Evolutionary conservation across 768 basidiomycete genomes (phyloP).

Genomic region (Tubosaeta sp.): DNA sequence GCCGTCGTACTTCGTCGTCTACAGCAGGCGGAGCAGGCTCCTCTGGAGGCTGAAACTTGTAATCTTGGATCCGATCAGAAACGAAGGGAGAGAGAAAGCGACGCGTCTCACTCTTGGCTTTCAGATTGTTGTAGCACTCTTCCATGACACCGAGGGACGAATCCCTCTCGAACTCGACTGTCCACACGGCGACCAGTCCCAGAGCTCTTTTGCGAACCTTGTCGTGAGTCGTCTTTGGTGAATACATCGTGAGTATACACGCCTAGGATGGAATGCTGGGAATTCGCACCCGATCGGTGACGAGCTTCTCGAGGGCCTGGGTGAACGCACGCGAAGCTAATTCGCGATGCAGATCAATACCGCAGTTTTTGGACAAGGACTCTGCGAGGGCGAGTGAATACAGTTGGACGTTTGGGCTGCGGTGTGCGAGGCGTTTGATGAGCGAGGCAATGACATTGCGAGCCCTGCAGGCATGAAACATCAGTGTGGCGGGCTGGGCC

Average conservation of each 20-base stretch:
- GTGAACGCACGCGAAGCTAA: slow-evolving; percentile 90
- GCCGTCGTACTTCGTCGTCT: slow-evolving; percentile 75
- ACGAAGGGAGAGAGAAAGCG: not conserved
- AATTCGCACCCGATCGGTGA: slow-evolving; percentile 75
- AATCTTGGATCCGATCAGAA: slow-evolving; percentile 43
- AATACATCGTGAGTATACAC: slow-evolving; percentile 12
- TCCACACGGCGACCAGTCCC: slow-evolving; percentile 75
- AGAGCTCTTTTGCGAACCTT: slow-evolving; percentile 80
- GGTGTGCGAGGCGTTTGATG: slow-evolving; percentile 87
- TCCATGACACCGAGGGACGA: slow-evolving; percentile 83
- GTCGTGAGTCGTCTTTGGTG: slow-evolving; percentile 76
- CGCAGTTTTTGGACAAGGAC: slow-evolving; percentile 88
- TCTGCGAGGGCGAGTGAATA: slow-evolving; percentile 88
- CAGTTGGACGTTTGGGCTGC: slow-evolving; percentile 95
- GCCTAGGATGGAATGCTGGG: not conserved
- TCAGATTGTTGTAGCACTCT: slow-evolving; percentile 78
- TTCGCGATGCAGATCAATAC: slow-evolving; percentile 75
- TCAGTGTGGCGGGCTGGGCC: slow-evolving; percentile 13
- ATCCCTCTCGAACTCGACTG: slow-evolving; percentile 77
- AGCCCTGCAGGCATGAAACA: slow-evolving; percentile 52
- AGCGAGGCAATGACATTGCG: slow-evolving; percentile 80
- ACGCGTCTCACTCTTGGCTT: slow-evolving; percentile 65
- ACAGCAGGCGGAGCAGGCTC: slow-evolving; percentile 66
- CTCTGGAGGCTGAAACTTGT: slow-evolving; percentile 59
- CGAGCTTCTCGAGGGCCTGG: slow-evolving; percentile 77